Evolutionary conservation across 2,329 filamentous ascomycete genomes (phyloP).

Genomic region (Drechmeria coniospora): DNA sequence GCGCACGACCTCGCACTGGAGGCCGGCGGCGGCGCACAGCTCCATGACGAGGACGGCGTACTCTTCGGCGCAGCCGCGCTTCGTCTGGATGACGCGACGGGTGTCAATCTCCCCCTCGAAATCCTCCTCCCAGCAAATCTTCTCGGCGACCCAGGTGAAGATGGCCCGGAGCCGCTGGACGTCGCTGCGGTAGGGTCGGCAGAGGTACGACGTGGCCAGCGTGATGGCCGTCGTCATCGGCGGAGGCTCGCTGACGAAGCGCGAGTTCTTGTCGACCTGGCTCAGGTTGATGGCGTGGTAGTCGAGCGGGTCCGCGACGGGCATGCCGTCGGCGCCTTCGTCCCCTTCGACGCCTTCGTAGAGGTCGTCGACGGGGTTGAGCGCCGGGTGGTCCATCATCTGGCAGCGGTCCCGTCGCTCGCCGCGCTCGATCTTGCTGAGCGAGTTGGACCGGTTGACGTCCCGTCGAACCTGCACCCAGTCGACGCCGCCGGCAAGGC

Average conservation of each 20-base stretch:
- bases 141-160: slow-evolving; percentile 95
- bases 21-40: slow-evolving; percentile 82
- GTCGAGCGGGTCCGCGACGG: slow-evolving; percentile 68
- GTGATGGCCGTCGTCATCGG: slow-evolving; percentile 67
- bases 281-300: slow-evolving; percentile 66
- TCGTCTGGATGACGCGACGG: slow-evolving; percentile 66
- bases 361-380: slow-evolving; percentile 81
- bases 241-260: slow-evolving; percentile 74
- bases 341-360: slow-evolving; percentile 77
- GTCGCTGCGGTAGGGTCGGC: slow-evolving; percentile 84
- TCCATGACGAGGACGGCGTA: slow-evolving; percentile 78
- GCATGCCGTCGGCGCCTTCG: slow-evolving; percentile 70
- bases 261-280: slow-evolving; percentile 88
- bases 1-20: slow-evolving; percentile 73
- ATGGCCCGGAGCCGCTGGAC: slow-evolving; percentile 87
- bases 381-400: slow-evolving; percentile 80
- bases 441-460: slow-evolving; percentile 85
- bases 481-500: slow-evolving; percentile 48
- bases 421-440: slow-evolving; percentile 73
- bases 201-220: slow-evolving; percentile 81
- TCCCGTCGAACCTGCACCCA: slow-evolving; percentile 98
- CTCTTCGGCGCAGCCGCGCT: slow-evolving; percentile 74
- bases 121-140: slow-evolving; percentile 89
- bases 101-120: slow-evolving; percentile 77
- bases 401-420: slow-evolving; percentile 82